Percentiles rank a stretch among this genome's conserved stretches.
These are phyloP conservation scores for Colletotrichum musae DNA, from an alignment of 2,329 filamentous ascomycete species.

Conservation along the genomic window DNA sequence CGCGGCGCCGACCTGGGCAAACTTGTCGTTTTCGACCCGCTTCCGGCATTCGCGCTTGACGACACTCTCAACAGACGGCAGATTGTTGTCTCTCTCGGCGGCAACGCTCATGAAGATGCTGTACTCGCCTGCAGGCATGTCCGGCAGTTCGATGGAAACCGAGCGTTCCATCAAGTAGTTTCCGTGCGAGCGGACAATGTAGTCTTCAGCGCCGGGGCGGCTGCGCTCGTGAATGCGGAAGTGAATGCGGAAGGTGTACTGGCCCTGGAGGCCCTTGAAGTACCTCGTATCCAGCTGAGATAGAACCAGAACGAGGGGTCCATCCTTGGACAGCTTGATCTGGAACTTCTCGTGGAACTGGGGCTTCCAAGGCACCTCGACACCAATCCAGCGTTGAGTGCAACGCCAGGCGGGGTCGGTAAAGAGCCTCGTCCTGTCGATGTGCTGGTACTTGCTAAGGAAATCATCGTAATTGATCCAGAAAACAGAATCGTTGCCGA, in stretches of 20 bases:
- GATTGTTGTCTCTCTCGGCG: slow-evolving; percentile 60
- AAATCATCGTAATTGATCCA: slow-evolving; percentile 76
- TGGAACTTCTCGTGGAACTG: slow-evolving; percentile 75
- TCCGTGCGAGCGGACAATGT: slow-evolving; percentile 71
- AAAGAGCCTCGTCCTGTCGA: slow-evolving; percentile 75
- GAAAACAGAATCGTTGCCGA: slow-evolving; percentile 74
- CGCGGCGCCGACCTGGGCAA: slow-evolving; percentile 69
- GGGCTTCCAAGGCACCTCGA: slow-evolving; percentile 73
- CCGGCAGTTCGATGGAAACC: slow-evolving; percentile 70
- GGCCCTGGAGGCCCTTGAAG: slow-evolving; percentile 72
- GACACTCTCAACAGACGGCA: slow-evolving; percentile 68
- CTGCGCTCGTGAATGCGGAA: slow-evolving; percentile 67
- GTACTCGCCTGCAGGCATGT: slow-evolving; percentile 70
- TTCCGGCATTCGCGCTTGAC: slow-evolving; percentile 65
- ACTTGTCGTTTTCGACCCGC: slow-evolving; percentile 69
- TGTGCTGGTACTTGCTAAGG: slow-evolving; percentile 72
- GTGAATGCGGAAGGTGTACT: slow-evolving; percentile 67
- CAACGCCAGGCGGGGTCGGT: slow-evolving; percentile 70
- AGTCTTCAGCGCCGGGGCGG: slow-evolving; percentile 68
- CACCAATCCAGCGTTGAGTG: slow-evolving; percentile 72
- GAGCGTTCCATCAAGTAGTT: slow-evolving; percentile 72
- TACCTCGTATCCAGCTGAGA: slow-evolving; percentile 75
- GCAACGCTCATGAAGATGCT: slow-evolving; percentile 70
- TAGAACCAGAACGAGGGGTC: slow-evolving; percentile 71
- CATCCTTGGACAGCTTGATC: slow-evolving; percentile 68